These are phyloP conservation scores for Forsythia viridissima DNA, from an alignment of 257 asterid species.

Conservation along the genomic window DNA sequence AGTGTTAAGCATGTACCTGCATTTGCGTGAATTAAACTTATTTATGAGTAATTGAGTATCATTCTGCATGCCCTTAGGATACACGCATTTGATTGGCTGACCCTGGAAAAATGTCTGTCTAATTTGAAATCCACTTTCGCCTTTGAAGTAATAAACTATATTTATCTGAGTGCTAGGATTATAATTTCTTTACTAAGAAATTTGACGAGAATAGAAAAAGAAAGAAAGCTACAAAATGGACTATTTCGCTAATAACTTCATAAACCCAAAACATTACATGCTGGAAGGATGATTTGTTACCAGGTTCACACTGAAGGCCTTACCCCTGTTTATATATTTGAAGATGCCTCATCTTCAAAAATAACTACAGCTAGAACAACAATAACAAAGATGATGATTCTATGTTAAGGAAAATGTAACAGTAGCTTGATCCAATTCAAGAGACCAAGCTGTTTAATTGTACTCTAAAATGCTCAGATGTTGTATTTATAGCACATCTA, in stretches of 20 bases:
- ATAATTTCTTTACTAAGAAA: too few relatives aligned
- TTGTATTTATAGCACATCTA: not conserved
- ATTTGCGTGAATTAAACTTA: not conserved
- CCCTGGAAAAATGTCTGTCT: not conserved
- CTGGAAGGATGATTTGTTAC: not conserved
- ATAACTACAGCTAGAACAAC: not conserved
- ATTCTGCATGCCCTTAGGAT: conserved; percentile 1
- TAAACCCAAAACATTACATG: not conserved
- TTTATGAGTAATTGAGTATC: not conserved
- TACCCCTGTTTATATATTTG: conserved; percentile 3
- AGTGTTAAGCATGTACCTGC: not conserved
- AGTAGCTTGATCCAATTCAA: conserved; percentile 13
- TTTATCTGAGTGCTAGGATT: not conserved
- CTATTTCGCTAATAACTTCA: not conserved
- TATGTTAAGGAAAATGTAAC: conserved; percentile 7
- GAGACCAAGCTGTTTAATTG: conserved; percentile 7
- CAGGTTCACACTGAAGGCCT: conserved; percentile 13
- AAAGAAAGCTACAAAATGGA: not conserved
- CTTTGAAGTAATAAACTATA: not conserved
- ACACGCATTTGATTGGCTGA: not conserved
- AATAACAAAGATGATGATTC: not conserved
- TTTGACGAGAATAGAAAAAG: too few relatives aligned
- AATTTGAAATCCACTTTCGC: not conserved
- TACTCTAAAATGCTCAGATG: not conserved
- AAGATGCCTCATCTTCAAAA: not conserved